A percentile compares a stretch with the other conserved stretches of the same genome.
phyloP scores from a whole-genome alignment of 106 monocot genomes.

The Iris macrosiphon region DNA sequence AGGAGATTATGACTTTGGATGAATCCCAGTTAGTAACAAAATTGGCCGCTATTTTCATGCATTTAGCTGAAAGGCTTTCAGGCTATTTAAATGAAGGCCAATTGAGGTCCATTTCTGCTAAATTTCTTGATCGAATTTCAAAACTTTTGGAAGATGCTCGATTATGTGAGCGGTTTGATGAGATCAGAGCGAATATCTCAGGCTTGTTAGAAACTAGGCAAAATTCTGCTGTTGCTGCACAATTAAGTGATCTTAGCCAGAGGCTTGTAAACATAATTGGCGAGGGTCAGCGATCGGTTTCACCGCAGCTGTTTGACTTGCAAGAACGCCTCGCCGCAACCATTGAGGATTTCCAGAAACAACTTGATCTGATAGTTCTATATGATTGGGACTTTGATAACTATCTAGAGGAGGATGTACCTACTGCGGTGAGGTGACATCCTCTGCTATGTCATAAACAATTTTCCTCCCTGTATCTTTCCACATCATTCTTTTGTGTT shows the following conservation, averaged over 20 bases:
- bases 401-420: conserved; percentile 93
- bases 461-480: background rate
- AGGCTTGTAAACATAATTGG: conserved; percentile 63
- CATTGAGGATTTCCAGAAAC: conserved; percentile 89
- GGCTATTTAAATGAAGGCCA: conserved; percentile 88
- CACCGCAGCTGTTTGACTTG: conserved; percentile 83
- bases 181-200: conserved; percentile 64
- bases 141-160: conserved; percentile 77
- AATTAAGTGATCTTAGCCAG: conserved; percentile 78
- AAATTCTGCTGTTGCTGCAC: conserved; percentile 57
- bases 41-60: conserved; percentile 52
- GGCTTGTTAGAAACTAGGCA: conserved; percentile 69
- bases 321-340: conserved; percentile 69
- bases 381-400: conserved; percentile 99
- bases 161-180: conserved; percentile 70
- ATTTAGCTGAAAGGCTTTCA: conserved; percentile 76
- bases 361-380: conserved; percentile 67
- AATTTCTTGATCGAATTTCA: conserved; percentile 78
- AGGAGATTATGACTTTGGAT: conserved; percentile 30
- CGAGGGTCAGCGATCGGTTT: conserved; percentile 80
- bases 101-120: conserved; percentile 47
- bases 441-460: conserved; percentile 11
- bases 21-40: conserved; percentile 53
- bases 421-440: conserved; percentile 82
- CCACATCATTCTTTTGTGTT: no score